phyloP scores from a whole-genome alignment of 2,329 filamentous ascomycete species.

The Aspergillus texensis region DNA sequence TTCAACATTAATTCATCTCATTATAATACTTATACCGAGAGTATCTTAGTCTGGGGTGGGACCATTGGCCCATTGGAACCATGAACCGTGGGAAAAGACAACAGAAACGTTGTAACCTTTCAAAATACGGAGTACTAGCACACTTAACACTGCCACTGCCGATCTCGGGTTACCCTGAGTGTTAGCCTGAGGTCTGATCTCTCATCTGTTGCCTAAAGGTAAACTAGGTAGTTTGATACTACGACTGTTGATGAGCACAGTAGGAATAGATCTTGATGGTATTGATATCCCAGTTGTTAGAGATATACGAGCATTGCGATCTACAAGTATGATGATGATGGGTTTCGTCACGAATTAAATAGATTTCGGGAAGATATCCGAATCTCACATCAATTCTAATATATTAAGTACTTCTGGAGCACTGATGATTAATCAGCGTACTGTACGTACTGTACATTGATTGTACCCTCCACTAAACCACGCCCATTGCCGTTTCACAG shows the following conservation, averaged over 20 bases:
- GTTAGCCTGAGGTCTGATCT: slow-evolving; percentile 27
- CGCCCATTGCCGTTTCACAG: neutral
- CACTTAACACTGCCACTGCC: slow-evolving; percentile 29
- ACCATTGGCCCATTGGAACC: slow-evolving; percentile 10
- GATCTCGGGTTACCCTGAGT: slow-evolving; percentile 30
- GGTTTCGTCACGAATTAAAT: neutral
- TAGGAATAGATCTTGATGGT: neutral
- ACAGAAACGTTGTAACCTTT: slow-evolving; percentile 15
- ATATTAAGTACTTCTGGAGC: neutral
- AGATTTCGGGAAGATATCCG: neutral
- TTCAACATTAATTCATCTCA: neutral
- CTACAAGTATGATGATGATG: neutral
- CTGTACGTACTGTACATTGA: neutral
- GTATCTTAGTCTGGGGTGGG: neutral
- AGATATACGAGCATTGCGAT: neutral
- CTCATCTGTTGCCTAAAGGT: neutral
- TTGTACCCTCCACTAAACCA: neutral
- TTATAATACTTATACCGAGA: neutral
- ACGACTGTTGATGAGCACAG: neutral
- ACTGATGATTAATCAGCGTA: neutral
- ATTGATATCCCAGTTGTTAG: too few relatives aligned
- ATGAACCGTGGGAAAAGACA: slow-evolving; percentile 12
- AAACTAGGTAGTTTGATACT: neutral
- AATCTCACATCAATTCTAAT: neutral
- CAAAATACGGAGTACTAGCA: slow-evolving; percentile 1